Evolutionary conservation across 2,329 filamentous ascomycete species (phyloP), one percentile per base, ranked within the genome.

Genomic region (Sclerotinia trifoliorum): DNA sequence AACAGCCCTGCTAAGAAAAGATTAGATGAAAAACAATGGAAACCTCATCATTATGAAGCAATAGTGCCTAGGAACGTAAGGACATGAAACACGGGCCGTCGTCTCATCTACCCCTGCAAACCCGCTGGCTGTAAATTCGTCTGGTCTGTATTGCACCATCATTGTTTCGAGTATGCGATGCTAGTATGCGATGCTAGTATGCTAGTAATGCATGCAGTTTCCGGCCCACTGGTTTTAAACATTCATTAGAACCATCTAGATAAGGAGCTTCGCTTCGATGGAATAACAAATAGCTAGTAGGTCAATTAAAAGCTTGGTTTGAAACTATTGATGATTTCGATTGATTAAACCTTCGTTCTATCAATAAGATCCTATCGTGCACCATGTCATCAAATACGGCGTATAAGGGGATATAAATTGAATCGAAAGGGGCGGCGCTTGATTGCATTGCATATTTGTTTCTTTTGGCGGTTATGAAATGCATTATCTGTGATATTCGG

Each of bases 11-110:
- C 35, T 35, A 35, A 35, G 35, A 46, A 15, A 4, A 60, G 57
- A 60, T 44, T 13, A 5, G 57, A 60, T 60, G 35, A 44, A 60
- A 46, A 46, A n/a, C n/a, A n/a, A 21, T 60, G 56, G 56, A 17
- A 8, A 44, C 32, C 42, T 26, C 24, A 44, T n/a, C 5, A 60
- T 26, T 29, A 46, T 60, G n/a, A 35, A 46, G 35, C 57, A 21
- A 1, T 39, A 17, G 44, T 19, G 49, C 49, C 29, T 29, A 29
- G 29, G 29, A 3, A 29, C 3, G 29, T 29, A 29, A 29, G 29
- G 35, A 54, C 42, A 51, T 42, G 62, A 65, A 65, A 65, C 62
- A 29, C 11, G 21, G 62, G 29, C 55, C 55, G 24, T 65, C 35
- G 49, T 10, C 10, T 55, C 32, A 15, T 55, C 21, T 15, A 24